phyloP scores from a whole-genome alignment of 805 yeast species.

The Dipodascopsis uninucleata region DNA sequence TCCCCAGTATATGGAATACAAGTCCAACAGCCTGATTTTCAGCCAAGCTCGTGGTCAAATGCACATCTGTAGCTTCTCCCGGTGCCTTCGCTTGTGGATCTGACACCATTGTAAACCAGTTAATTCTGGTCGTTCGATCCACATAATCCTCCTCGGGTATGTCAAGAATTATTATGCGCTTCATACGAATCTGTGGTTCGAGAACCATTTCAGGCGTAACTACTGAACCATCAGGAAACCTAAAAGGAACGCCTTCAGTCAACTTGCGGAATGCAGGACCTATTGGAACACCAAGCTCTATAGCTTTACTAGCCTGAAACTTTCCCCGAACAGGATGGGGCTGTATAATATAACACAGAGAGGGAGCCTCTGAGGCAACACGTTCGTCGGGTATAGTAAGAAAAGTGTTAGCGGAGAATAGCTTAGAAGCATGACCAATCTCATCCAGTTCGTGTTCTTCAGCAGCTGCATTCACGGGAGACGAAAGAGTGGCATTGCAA shows the following conservation, averaged over 20 bases:
- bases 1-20: constrained; percentile 78
- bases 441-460: constrained; percentile 10
- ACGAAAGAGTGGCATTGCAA: constrained; percentile 2
- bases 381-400: constrained; percentile 6
- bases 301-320: constrained; percentile 65
- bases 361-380: constrained; percentile 34
- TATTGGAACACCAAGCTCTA: constrained; percentile 61
- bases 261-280: constrained; percentile 59
- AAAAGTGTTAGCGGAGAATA: constrained; percentile 2
- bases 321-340: constrained; percentile 71
- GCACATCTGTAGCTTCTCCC: not conserved
- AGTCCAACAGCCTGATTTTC: constrained; percentile 35
- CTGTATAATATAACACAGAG: constrained; percentile 67
- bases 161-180: constrained; percentile 66
- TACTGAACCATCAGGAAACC: constrained; percentile 54
- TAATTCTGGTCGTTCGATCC: constrained; percentile 13
- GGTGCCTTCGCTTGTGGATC: constrained; percentile 5
- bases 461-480: constrained; percentile 1
- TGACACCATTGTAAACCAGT: constrained; percentile 20
- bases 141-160: constrained; percentile 57
- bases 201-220: constrained; percentile 70
- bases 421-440: not conserved
- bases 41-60: not conserved
- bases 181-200: constrained; percentile 55
- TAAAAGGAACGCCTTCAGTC: constrained; percentile 56